These are phyloP conservation scores for Cytidiella melzeri DNA, from an alignment of 768 basidiomycete genomes.

Conservation along the genomic window DNA sequence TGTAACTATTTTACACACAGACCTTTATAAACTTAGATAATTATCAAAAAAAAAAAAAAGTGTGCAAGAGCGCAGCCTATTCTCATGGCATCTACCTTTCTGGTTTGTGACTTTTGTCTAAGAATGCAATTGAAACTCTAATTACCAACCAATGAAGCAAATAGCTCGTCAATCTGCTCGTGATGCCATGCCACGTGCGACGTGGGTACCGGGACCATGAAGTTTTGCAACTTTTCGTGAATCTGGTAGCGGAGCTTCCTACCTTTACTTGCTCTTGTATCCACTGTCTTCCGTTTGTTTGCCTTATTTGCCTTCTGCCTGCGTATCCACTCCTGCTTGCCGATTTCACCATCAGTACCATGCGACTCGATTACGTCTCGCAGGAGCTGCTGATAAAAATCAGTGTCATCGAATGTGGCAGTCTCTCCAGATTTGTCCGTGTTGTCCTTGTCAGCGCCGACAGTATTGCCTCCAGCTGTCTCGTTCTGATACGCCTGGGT, in stretches of 20 bases:
- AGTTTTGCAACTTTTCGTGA: slow-evolving; percentile 95
- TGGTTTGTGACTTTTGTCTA: not conserved
- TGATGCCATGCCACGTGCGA: slow-evolving; percentile 79
- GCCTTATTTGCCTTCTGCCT: slow-evolving; percentile 64
- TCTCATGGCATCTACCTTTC: too few species aligned
- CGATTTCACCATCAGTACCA: slow-evolving; percentile 34
- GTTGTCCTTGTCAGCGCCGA: slow-evolving; percentile 27
- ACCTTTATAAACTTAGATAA: too few species aligned
- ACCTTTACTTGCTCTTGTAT: slow-evolving; percentile 94
- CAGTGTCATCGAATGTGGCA: slow-evolving; percentile 80
- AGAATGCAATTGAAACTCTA: slow-evolving; percentile 28
- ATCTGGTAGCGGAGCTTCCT: slow-evolving; percentile 91
- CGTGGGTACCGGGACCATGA: slow-evolving; percentile 82
- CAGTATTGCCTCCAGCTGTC: slow-evolving; percentile 28
- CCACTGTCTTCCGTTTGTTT: slow-evolving; percentile 73
- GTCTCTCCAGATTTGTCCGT: slow-evolving; percentile 18
- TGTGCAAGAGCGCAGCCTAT: too few species aligned
- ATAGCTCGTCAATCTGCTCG: slow-evolving; percentile 93
- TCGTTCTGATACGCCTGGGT: slow-evolving; percentile 43
- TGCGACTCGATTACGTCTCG: slow-evolving; percentile 83
- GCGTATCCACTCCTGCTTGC: slow-evolving; percentile 55
- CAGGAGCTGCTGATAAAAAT: slow-evolving; percentile 90
- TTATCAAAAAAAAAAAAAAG: not conserved
- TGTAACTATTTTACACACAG: not conserved
- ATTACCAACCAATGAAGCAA: slow-evolving; percentile 79